Evolutionary conservation across 495 filamentous ascomycete species (phyloP), one percentile per base, ranked within the genome.

Genomic region (Aspergillus nidulans): DNA sequence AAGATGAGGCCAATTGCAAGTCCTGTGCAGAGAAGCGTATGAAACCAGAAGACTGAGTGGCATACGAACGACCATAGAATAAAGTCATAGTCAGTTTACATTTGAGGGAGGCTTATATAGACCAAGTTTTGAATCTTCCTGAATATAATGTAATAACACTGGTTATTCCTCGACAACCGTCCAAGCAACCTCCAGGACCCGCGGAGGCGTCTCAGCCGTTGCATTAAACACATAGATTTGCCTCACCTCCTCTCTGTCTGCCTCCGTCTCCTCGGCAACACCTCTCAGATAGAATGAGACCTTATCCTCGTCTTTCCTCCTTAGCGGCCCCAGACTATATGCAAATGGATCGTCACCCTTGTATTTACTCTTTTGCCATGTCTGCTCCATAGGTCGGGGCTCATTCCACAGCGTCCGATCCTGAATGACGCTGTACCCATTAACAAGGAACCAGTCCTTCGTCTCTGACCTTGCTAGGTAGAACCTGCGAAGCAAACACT

Each of bases 401-500:
- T 61, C 43, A 28, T 54, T 51, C 39, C 55, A 56, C 4, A 52
- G 23, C 4, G 23, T 55, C 32, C 57, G 43, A 28, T 65, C 59
- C 21, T 61, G 28, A 7, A 65, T 54, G 19, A 65, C 41, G 8
- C 56, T 58, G 44, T 56, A 63, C 15, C 63, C 63, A 23, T 63
- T 65, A 36, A 65, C 25, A 2, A 65, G 55, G 45, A 60, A 63
- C 63, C 63, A 65, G 18, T 57, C 60, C 32, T 57, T 60, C 2
- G n/a, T n/a, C n/a, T n/a, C n/a, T n/a, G 57, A 64, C 34, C 55
- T 60, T 1, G 57, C 63, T 47, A 85, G 82, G 13, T 68, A 67
- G 69, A 78, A 86, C 25, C 79, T 72, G 56, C 79, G 80, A 19
- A 85, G 68, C 25, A 84, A 69, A 54, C 80, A 84, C 25, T 64